These are phyloP conservation scores for Heliocybe sulcata DNA, from an alignment of 1,284 basidiomycete species.

Conservation along the genomic window DNA sequence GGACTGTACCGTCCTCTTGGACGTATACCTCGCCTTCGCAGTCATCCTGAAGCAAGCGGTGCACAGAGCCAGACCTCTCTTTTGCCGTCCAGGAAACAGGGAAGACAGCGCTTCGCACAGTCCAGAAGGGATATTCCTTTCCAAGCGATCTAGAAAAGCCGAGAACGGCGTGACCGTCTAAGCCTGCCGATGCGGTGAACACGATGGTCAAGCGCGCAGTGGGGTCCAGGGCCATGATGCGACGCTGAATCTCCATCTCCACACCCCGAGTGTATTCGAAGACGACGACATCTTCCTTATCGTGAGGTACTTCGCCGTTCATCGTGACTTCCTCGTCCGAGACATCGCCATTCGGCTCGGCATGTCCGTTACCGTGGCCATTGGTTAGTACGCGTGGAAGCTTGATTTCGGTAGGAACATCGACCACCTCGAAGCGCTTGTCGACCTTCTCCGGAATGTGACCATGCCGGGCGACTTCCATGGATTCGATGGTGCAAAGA, in stretches of 20 bases:
- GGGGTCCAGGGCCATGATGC: not conserved
- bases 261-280: not conserved
- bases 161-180: not conserved
- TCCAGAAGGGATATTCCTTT: not conserved
- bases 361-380: not conserved
- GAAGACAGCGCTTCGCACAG: not conserved
- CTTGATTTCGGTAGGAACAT: not conserved
- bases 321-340: not conserved
- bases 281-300: not conserved
- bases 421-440: slow-evolving; percentile 11
- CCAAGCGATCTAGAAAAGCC: not conserved
- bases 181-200: slow-evolving; percentile 8
- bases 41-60: not conserved
- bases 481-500: slow-evolving; percentile 10
- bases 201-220: not conserved
- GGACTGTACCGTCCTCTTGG: not conserved
- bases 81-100: not conserved
- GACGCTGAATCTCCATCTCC: not conserved
- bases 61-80: not conserved
- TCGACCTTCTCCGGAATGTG: slow-evolving; percentile 5
- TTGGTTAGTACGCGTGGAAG: not conserved
- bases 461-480: slow-evolving; percentile 13
- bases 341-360: not conserved
- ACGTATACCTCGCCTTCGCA: not conserved
- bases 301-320: not conserved